Evolutionary conservation across 805 yeast species (phyloP), one percentile per base, ranked within the genome.

Genomic region (Ogataea saltuana): DNA sequence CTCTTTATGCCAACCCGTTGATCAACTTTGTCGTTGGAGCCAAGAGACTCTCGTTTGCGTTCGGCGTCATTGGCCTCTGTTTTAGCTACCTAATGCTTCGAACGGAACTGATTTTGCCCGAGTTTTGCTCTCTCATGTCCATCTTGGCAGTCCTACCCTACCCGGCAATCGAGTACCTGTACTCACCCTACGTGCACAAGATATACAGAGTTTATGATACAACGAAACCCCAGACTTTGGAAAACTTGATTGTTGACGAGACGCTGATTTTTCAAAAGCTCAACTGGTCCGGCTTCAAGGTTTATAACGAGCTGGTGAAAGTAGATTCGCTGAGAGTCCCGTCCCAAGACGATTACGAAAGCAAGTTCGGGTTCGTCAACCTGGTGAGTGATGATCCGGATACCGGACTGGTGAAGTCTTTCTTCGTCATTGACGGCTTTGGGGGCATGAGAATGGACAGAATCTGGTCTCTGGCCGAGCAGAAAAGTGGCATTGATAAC

Each of bases 391-490:
- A 53, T 11, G 73, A 71, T 33, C 57, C 61, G 6, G 64, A 62
- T 21, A 50, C 69, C 5, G 67, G 67, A 1, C 50, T 54, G 4
- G 59, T 63, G 8, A 66, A 75, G 36, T 60, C 65, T 13, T 80
- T 69, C 59, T 84, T 80, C 55, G 75, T 87, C 2, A 76, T 73
- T 12, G 95, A 87, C 55, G 83, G 86, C 50, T 69, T 84, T 33
- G 93, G 95, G 2, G 95, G 95, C 2, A 66, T 85, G 59, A 78
- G 79, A 50, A 87, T 87, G 95, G 93, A 87, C 55, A 68, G 96
- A 42, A 64, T 87, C 4, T 83, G 95, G 91, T 88, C 90, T 0
- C 76, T 85, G n/a, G 78, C 84, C 1, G 95, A 88, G 58, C 67
- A 68, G 37, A 80, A 83, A 46, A 69, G 80, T 35, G 87, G 83